Evolutionary conservation across 345 rosid genomes (phyloP).

Genomic region (Bretschneidera sinensis): DNA sequence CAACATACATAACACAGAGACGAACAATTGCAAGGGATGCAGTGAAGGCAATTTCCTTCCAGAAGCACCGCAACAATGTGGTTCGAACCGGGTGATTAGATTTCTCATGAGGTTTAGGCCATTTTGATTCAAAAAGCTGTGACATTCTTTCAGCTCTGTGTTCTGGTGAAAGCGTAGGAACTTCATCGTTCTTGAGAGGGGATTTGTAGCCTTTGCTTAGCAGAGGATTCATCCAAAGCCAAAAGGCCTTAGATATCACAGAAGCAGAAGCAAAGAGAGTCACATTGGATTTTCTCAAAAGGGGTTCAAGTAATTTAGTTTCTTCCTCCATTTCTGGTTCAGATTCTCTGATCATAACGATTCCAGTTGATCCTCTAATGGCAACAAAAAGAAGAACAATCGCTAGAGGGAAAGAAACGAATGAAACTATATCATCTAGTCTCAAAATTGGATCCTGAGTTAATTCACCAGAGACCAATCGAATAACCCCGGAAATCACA

Average conservation of each 20-base stretch:
- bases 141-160: conserved; percentile 82
- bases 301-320: conserved; percentile 30
- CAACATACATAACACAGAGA: conserved; percentile 72
- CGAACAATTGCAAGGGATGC: conserved; percentile 68
- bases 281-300: conserved; percentile 39
- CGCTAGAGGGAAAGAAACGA: conserved; percentile 51
- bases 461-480: conserved; percentile 27
- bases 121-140: conserved; percentile 44
- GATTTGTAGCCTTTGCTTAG: conserved; percentile 71
- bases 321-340: conserved; percentile 27
- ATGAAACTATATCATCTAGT: conserved; percentile 54
- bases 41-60: conserved; percentile 72
- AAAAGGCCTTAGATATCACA: conserved; percentile 52
- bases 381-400: conserved; percentile 44
- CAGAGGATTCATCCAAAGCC: conserved; percentile 94
- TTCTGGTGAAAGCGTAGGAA: conserved; percentile 71
- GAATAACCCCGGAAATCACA: conserved; percentile 52
- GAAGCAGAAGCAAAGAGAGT: conserved; percentile 75
- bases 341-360: conserved; percentile 25
- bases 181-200: conserved; percentile 61
- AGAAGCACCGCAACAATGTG: conserved; percentile 64
- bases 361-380: conserved; percentile 70
- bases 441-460: conserved; percentile 25
- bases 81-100: conserved; percentile 62
- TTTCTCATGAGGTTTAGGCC: conserved; percentile 75